Evolutionary conservation across 2,329 filamentous ascomycete genomes (phyloP), one percentile per base, ranked within the genome.

Genomic region (Monilinia polystroma): DNA sequence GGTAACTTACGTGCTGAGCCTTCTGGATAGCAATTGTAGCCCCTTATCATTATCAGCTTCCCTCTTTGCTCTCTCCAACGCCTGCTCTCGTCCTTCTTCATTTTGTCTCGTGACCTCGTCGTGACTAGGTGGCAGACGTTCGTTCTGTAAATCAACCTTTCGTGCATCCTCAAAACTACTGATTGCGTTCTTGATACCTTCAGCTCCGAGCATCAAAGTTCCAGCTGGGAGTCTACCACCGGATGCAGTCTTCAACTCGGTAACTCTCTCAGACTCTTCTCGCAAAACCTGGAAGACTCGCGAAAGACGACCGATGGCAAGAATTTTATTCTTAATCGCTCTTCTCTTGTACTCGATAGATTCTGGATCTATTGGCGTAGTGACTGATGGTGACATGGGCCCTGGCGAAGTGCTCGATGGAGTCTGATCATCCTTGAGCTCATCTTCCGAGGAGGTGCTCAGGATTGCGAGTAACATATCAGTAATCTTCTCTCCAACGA

Each of bases 401-500:
- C 87, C 90, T 1, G 86, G 84, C 7, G 88, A 82, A 12, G 71
- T 66, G 8, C 72, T 71, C n/a, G 89, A 87, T 16, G 89, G 87
- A 2, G 90, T 90, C 4, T 90, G 90, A 66, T 97, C 93, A 70
- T 94, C 91, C 77, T 96, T 92, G 65, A 99, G 87, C 78, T 99
- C 93, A 75, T 99, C 95, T 80, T 99, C 96, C n/a, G 95, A 97
- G 82, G 93, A 98, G 23, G 92, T 98, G 82, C 96, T 97, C 73
- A 99, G 84, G 76, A 99, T 99, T 53, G 93, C 94, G 77, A 99
- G 97, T 72, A 99, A 87, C 95, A 99, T 99, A 76, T 99, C 95
- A 23, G 95, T 98, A 76, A 99, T 93, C 85, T 99, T 99, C 80
- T 99, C 95, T 70, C 95, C 94, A 32, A 99, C 95, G 80, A 99